phyloP scores from a whole-genome alignment of 2,329 filamentous ascomycete species.

The Macrophomina tecta region DNA sequence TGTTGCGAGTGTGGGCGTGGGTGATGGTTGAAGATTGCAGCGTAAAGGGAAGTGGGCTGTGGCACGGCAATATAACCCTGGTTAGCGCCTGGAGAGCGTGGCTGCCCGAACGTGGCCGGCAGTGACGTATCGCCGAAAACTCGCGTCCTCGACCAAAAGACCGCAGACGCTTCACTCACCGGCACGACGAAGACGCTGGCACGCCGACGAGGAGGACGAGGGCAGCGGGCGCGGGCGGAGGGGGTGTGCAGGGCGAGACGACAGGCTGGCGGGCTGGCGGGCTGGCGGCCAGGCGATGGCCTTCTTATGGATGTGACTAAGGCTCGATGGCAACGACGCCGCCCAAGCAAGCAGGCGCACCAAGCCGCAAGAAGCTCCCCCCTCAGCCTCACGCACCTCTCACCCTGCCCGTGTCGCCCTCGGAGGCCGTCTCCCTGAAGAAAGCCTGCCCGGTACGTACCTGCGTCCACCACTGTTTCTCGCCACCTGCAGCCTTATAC shows the following conservation, averaged over 20 bases:
- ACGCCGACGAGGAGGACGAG: neutral
- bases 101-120: constrained; percentile 28
- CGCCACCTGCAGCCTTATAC: constrained; percentile 24
- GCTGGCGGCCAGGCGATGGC: constrained; percentile 8
- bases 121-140: constrained; percentile 26
- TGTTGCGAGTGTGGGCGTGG: constrained; percentile 27
- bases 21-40: constrained; percentile 27
- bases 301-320: constrained; percentile 15
- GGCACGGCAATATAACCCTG: constrained; percentile 29
- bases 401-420: constrained; percentile 19
- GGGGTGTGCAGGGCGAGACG: neutral
- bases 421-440: constrained; percentile 13
- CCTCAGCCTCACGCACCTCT: constrained; percentile 28
- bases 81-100: constrained; percentile 27
- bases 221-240: neutral
- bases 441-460: constrained; percentile 13
- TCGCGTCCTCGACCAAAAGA: neutral
- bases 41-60: constrained; percentile 29
- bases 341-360: constrained; percentile 24
- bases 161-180: neutral
- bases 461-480: constrained; percentile 23
- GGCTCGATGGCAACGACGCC: constrained; percentile 12
- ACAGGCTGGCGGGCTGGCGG: neutral
- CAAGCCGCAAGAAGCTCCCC: constrained; percentile 18
- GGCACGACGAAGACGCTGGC: neutral